Base-by-base conservation (phyloP, 2,329 filamentous ascomycete species). In the Drechslera avenae region DNA sequence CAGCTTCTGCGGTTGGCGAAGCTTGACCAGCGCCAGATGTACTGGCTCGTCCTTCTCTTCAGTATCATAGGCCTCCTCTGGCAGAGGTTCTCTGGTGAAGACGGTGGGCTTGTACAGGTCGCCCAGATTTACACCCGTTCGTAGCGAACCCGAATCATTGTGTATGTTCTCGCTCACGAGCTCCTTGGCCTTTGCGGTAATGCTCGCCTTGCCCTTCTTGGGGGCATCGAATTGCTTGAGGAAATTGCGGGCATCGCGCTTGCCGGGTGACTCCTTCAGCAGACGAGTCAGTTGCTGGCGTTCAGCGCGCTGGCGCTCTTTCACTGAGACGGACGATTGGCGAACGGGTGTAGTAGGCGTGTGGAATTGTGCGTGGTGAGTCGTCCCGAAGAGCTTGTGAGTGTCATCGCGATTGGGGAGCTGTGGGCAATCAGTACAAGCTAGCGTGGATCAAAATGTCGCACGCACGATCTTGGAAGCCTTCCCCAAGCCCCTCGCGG, bases 161-260 rank as follows among this genome's bases (percentile, higher is more conserved):
- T 76, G 69, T 16, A 61, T 58, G 1, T 50, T 53, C 8, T 66
- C 58, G 45, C 58, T 57, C 47, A 50, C 52, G 21, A 47, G 45
- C 46, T 55, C 54, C 32, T 62, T 59, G 9, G 37, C 37, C n/a
- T 55, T 54, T 3, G 51, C 33, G 1, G 55, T 17, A 14, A 52
- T 28, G n/a, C 33, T 49, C n/a, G 32, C 44, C 16, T 57, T 54
- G 3, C 34, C 37, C 52, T 62, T 63, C 13, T 63, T 64, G 14
- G 68, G 55, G 12, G 59, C 54, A 39, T 85, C 86, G 71, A 97
- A 96, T 54, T 91, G 92, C 62, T 94, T 88, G 13, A 99, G 81
- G 69, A 97, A 99, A 31, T 90, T 86, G 73, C 89, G 92, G 39
- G 92, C 91, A 76, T 99, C 94, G 64, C 94, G 86, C 74, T 92